Base-by-base conservation (phyloP, 2,329 filamentous ascomycete species). In the Lecanosticta acicola region DNA sequence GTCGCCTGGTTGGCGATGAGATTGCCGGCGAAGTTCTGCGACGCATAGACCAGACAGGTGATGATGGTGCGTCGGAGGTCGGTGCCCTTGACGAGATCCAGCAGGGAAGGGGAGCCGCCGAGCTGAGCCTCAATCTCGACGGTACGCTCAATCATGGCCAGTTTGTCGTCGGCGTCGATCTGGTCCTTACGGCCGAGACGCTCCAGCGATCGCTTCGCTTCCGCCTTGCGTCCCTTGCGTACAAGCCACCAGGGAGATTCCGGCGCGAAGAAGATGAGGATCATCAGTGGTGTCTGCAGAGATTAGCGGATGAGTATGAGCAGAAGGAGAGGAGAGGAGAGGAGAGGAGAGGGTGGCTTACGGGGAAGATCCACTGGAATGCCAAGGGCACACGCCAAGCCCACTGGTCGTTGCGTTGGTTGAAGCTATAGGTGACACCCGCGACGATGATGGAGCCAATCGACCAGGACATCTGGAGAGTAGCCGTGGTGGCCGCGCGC, bases 381-480 rank as follows among this genome's bases (percentile, higher is more conserved):
- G 50, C 56, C 32, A 40, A 75, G 59, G 40, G 74, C 71, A 54
- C 74, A 69, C 43, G 72, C 73, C 33, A 74, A 54, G 56, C 72
- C 73, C 58, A 51, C 53, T 59, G 53, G 43, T 59, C 44, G 16
- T 41, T 46, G 64, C 69, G 51, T 44, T 61, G 59, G 49, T 78
- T 68, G 65, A 76, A 79, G 41, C 64, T 60, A 60, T 76, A 80
- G 45, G 37, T 47, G 32, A 53, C 46, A 26, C 65, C 76, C 18
- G 68, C 73, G 16, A 80, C 78, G 46, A 81, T 77, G 55, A 81
- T 80, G 14, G 65, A 59, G 16, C 77, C 77, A 58, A 81, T 74
- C 16, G 77, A 72, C 77, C 77, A 81, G 65, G 74, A 76, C 76
- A 80, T 80, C 66, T 81, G 78, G 59, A 81, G 55, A 69, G 75